A percentile compares a stretch with the other conserved stretches of the same genome.
Conservation (phyloP, 345 rosid genomes). For the Dipteronia dyeriana region DNA sequence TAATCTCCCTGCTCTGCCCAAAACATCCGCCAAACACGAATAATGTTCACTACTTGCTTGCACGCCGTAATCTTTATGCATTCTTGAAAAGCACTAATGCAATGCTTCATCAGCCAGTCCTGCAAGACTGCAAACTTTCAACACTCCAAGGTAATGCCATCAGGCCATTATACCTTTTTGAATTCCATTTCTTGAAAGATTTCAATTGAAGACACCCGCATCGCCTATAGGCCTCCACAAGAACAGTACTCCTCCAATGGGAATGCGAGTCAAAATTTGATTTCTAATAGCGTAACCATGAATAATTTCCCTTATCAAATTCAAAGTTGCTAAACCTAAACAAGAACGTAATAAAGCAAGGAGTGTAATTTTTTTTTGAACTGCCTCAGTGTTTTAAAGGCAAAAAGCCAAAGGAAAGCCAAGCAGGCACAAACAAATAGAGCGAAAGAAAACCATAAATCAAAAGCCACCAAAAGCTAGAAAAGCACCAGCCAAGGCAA, state of each 20-base stretch:
- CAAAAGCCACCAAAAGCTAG: no score
- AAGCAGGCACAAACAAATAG: no score
- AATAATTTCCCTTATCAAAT: constrained; percentile 45
- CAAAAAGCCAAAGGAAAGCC: no score
- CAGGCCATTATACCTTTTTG: constrained; percentile 43
- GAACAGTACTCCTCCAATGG: constrained; percentile 47
- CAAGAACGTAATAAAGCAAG: constrained; percentile 57
- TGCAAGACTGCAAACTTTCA: constrained; percentile 69
- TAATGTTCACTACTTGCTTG: constrained; percentile 54
- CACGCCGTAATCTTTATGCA: constrained; percentile 41
- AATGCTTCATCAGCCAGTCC: no score
- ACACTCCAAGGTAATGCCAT: constrained; percentile 55
- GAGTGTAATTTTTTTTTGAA: no score
- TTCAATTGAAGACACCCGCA: constrained; percentile 52
- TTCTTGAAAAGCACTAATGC: constrained; percentile 43
- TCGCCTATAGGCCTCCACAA: constrained; percentile 62
- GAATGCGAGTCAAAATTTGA: constrained; percentile 42
- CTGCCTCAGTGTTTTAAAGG: no score
- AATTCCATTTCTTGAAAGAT: constrained; percentile 57
- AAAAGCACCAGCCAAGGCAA: no score
- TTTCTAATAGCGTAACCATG: constrained; percentile 56
- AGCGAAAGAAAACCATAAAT: no score
- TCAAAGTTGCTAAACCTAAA: constrained; percentile 36
- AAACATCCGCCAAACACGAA: constrained; percentile 61
- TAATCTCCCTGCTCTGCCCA: constrained; percentile 61